These are phyloP conservation scores for Mycogone perniciosa DNA, from an alignment of 2,329 filamentous ascomycete species.

Conservation along the genomic window DNA sequence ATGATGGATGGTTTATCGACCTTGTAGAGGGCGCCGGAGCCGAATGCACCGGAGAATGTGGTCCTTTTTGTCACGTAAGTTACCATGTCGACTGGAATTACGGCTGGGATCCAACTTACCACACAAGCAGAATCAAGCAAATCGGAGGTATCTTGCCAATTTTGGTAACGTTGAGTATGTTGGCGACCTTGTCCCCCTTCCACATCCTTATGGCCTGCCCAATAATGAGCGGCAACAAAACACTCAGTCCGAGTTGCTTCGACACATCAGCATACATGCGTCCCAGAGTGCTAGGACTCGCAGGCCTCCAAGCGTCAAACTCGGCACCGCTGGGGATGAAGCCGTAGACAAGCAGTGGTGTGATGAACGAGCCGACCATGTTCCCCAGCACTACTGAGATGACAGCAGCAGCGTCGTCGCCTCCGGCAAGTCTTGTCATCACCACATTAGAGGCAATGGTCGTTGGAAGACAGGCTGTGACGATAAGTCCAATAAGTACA, in stretches of 20 bases:
- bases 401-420: slow-evolving; percentile 58
- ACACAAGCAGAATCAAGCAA: slow-evolving; percentile 43
- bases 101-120: slow-evolving; percentile 27
- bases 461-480: slow-evolving; percentile 62
- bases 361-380: slow-evolving; percentile 60
- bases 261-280: slow-evolving; percentile 61
- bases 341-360: slow-evolving; percentile 56
- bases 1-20: slow-evolving; percentile 55
- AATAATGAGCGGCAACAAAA: slow-evolving; percentile 56
- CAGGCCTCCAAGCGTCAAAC: slow-evolving; percentile 52
- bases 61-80: slow-evolving; percentile 41
- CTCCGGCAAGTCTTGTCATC: slow-evolving; percentile 63
- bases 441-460: slow-evolving; percentile 69
- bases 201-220: slow-evolving; percentile 54
- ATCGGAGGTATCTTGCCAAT: slow-evolving; percentile 42
- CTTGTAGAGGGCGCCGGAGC: slow-evolving; percentile 53
- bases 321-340: slow-evolving; percentile 48
- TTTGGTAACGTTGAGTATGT: slow-evolving; percentile 47
- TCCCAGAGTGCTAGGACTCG: slow-evolving; percentile 45
- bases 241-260: slow-evolving; percentile 60
- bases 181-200: slow-evolving; percentile 45
- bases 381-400: slow-evolving; percentile 68
- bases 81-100: not conserved
- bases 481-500: slow-evolving; percentile 61
- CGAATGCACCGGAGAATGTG: slow-evolving; percentile 60